Evolutionary conservation across 1,139 yeast genomes (phyloP), one percentile per base, ranked within the genome.

Genomic region (Maudiozyma humilis): DNA sequence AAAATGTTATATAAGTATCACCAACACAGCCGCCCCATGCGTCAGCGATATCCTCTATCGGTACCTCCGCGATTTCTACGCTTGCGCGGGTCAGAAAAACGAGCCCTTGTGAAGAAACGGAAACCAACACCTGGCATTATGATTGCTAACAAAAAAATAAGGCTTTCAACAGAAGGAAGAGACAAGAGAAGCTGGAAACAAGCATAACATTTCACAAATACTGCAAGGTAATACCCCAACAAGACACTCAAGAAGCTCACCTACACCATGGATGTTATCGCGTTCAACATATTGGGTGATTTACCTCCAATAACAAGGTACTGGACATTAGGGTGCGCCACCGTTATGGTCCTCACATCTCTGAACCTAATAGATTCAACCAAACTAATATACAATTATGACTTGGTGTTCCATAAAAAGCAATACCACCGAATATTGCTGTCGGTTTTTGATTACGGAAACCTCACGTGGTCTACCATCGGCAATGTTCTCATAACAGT

Each of bases 321-420:
- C n/a, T 61, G 63, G 62, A 50, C 53, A 10, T 41, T 54, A 5
- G 62, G 63, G 4, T 51, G 57, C 33, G 38, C 60, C 8, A 53
- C 48, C 15, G 44, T 58, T 29, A 51, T 60, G 2, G 47, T 56
- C n/a, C 45, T 57, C 14, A 50, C 53, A 8, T 46, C 54, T 17
- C 50, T 57, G 2, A 49, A 54, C 10, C 40, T 57, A 2, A 44
- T 60, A 4, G 57, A 57, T 29, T 44, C 52, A 2, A 42, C 53
- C 3, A 53, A 51, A 45, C 43, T 51, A 17, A 38, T 59, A 23
- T 60, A 59, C 45, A 56, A 48, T 36, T 60, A 51, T 46, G 64
- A 60, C 32, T 46, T 57, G 19, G 62, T 53, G n/a, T 59, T 60
- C 47, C 52, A 48, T 41, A 59, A 51, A 42, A 55, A 57, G 10